Conservation (phyloP, 129 eudicot genomes). For the Escallonia herrerae region DNA sequence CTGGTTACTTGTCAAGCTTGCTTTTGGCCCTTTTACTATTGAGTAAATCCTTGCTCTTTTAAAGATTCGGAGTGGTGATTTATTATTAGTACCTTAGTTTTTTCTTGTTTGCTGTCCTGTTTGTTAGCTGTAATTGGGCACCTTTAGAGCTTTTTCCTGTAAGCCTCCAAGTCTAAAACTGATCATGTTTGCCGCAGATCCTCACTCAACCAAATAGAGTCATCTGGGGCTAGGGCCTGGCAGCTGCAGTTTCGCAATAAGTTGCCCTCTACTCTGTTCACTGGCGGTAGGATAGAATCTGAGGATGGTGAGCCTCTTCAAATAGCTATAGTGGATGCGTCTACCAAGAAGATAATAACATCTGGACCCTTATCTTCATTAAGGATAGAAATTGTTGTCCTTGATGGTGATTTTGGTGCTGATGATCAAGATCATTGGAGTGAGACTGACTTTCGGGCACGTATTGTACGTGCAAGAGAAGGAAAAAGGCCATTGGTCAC, state of each 20-base stretch:
- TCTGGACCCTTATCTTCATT: constrained; percentile 52
- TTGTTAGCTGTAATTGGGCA: too few species aligned
- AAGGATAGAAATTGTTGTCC: constrained; percentile 50
- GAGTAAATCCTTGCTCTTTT: too few species aligned
- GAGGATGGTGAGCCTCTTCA: constrained; percentile 33
- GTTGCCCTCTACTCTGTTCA: constrained; percentile 55
- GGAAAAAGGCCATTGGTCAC: constrained; percentile 81
- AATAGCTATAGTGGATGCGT: constrained; percentile 46
- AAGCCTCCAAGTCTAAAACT: not conserved
- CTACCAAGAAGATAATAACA: constrained; percentile 27
- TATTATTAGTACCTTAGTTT: not conserved
- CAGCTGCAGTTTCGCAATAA: constrained; percentile 52
- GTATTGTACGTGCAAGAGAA: constrained; percentile 49
- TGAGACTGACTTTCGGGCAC: constrained; percentile 38
- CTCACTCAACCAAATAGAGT: constrained; percentile 31
- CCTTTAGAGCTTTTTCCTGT: not conserved
- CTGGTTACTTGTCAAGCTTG: too few species aligned
- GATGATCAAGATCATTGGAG: constrained; percentile 72
- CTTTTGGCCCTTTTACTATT: too few species aligned
- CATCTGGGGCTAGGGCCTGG: constrained; percentile 32
- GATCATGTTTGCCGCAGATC: constrained; percentile 26
- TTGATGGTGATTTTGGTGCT: constrained; percentile 63
- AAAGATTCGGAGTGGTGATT: not conserved
- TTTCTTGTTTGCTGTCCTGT: not conserved
- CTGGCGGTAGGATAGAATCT: constrained; percentile 45